phyloP scores from a whole-genome alignment of 1,284 basidiomycete genomes.

The Ceratobasidium sp. region DNA sequence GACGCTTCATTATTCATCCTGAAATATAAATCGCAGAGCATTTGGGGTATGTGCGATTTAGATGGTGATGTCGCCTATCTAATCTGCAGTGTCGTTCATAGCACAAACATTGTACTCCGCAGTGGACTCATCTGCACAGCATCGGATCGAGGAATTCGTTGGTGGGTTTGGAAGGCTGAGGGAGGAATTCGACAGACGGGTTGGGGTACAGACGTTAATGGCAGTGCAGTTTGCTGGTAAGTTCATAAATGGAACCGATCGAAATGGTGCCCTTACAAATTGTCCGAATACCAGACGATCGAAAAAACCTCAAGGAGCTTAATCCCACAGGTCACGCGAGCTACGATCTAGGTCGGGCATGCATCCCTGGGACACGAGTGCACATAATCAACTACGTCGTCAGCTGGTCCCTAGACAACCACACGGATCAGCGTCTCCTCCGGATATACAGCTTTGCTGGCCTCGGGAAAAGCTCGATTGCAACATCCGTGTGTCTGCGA shows the following conservation, averaged over 20 bases:
- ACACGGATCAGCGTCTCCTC: background rate
- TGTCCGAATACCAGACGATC: background rate
- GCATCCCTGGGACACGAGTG: background rate
- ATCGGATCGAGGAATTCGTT: background rate
- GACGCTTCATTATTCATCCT: slow-evolving; percentile 6
- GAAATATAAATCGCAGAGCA: background rate
- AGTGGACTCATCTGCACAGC: background rate
- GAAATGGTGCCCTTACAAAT: background rate
- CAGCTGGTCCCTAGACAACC: background rate
- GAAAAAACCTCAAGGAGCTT: background rate
- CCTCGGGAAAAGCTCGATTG: slow-evolving; percentile 22
- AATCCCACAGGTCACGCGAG: background rate
- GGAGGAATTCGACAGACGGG: background rate
- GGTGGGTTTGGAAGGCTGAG: background rate
- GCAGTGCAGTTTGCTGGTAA: background rate
- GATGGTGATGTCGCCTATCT: too few relatives aligned
- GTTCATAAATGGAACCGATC: too few relatives aligned
- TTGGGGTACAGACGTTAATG: background rate
- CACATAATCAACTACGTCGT: background rate
- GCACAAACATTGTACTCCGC: background rate
- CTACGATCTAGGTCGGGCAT: background rate
- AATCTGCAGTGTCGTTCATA: background rate
- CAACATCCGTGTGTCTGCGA: slow-evolving; percentile 8
- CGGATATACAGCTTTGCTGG: slow-evolving; percentile 27
- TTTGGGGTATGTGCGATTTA: background rate